Conservation (phyloP, 2,329 filamentous ascomycete species). For the Trichoderma lentiforme region DNA sequence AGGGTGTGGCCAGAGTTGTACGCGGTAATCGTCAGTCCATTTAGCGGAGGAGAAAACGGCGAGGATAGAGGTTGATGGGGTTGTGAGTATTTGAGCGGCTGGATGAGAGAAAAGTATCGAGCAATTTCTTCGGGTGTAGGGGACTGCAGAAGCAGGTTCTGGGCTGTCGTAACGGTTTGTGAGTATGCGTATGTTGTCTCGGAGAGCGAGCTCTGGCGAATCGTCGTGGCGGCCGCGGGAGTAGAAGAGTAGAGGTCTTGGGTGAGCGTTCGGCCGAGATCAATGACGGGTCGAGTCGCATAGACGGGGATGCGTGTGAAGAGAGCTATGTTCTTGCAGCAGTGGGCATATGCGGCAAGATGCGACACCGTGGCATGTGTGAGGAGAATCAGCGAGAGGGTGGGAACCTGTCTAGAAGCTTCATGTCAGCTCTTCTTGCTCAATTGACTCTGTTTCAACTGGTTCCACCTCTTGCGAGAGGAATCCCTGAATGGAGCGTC, state of each 20-base stretch:
- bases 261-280: constrained; percentile 82
- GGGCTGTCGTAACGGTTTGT: constrained; percentile 46
- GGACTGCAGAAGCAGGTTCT: constrained; percentile 61
- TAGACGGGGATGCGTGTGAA: constrained; percentile 93
- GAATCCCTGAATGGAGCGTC: background rate
- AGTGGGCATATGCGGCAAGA: constrained; percentile 90
- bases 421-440: constrained; percentile 22
- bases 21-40: constrained; percentile 89
- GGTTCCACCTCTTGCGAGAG: background rate
- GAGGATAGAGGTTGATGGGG: constrained; percentile 86
- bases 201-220: constrained; percentile 69
- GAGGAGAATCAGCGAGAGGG: constrained; percentile 86
- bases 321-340: constrained; percentile 91
- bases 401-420: constrained; percentile 71
- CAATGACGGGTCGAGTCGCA: constrained; percentile 88
- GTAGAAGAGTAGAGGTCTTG: constrained; percentile 92
- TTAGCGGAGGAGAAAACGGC: constrained; percentile 82
- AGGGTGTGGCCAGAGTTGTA: constrained; percentile 96
- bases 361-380: constrained; percentile 92
- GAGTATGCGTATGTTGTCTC: constrained; percentile 56
- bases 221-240: constrained; percentile 80
- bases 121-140: constrained; percentile 87
- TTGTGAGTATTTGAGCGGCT: constrained; percentile 93
- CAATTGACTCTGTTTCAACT: background rate
- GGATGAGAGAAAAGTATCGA: constrained; percentile 84